Evolutionary conservation across 768 basidiomycete genomes (phyloP), one percentile per base, ranked within the genome.

Genomic region (Candolleomyces aberdarensis): DNA sequence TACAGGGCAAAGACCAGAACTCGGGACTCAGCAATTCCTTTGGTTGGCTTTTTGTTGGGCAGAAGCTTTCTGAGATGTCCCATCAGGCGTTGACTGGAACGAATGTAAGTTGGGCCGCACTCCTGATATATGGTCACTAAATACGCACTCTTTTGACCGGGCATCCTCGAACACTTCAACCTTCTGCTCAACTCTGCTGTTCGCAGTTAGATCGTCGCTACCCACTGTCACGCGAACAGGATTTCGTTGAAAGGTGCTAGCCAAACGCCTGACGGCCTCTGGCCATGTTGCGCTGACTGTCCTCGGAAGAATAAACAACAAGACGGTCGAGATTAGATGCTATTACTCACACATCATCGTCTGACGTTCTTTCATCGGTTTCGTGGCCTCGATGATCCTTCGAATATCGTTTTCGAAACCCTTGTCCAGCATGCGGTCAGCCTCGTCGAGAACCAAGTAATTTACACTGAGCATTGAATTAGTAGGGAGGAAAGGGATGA

Each of bases 241-340:
- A 60, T 91, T 75, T 46, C 81, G 82, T 72, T 91, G 89, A 78
- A 98, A 98, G 10, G 94, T 88, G 66, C 85, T 82, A 0, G 97
- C 97, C 41, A 99, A 80, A 61, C 90, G 80, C 56, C 96, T 84
- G 22, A 99, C 96, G 11, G 91, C 86, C 68, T 96, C 94, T 0
- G 97, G 97, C 97, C 97, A 99, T 8, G 97, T 99, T 9, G 97
- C 97, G 56, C 94, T 97, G 79, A 98, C 94, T 96, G 65, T 53
- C 10, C 10, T 40, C 22, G 13, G 32, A 32, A 46, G 19, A 17
- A 17, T 46, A 9, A 46, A 1, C 36, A 20, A 39, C 54, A 53
- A 48, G n/a, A 53, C 41, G 29, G 43, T 31, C 22, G 62, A 49
- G 51, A 39, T 51, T 58, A 11, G 29, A 50, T 20, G 48, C 58